These are phyloP conservation scores for Saccharomyces paradoxus DNA, from an alignment of 805 yeast species.

Conservation along the genomic window DNA sequence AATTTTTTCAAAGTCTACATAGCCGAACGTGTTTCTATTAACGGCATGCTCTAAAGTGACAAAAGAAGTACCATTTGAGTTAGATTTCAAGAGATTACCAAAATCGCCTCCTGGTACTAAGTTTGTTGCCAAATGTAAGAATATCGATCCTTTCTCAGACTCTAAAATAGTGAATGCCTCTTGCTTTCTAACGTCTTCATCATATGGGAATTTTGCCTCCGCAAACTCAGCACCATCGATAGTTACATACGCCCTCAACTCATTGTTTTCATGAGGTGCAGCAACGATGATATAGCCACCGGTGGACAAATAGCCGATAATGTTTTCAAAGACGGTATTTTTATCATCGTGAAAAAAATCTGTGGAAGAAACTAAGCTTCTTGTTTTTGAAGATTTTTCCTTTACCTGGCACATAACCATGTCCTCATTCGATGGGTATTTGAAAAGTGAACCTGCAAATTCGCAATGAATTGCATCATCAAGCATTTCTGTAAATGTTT, in stretches of 20 bases:
- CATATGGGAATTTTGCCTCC: constrained; percentile 66
- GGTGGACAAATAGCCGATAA: constrained; percentile 66
- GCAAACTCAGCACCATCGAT: constrained; percentile 73
- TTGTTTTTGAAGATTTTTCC: constrained; percentile 27
- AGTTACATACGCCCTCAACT: constrained; percentile 64
- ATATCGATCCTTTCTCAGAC: constrained; percentile 60
- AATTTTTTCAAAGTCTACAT: constrained; percentile 81
- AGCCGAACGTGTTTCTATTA: constrained; percentile 66
- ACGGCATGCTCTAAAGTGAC: constrained; percentile 60
- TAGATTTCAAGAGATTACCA: constrained; percentile 80
- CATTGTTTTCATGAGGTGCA: constrained; percentile 39
- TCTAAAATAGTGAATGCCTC: constrained; percentile 76
- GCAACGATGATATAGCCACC: constrained; percentile 74
- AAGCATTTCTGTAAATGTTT: constrained; percentile 45
- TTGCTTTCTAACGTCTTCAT: constrained; percentile 49
- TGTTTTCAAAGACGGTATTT: constrained; percentile 41
- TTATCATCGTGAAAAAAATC: constrained; percentile 43
- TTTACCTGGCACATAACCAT: constrained; percentile 58
- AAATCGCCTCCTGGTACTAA: constrained; percentile 43
- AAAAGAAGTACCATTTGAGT: constrained; percentile 84
- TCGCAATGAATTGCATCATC: constrained; percentile 54
- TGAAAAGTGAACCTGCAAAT: constrained; percentile 51
- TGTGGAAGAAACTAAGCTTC: constrained; percentile 39
- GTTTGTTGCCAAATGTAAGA: constrained; percentile 74
- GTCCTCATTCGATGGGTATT: constrained; percentile 37